phyloP scores from a whole-genome alignment of 495 filamentous ascomycete genomes.

The Tuber magnatum region DNA sequence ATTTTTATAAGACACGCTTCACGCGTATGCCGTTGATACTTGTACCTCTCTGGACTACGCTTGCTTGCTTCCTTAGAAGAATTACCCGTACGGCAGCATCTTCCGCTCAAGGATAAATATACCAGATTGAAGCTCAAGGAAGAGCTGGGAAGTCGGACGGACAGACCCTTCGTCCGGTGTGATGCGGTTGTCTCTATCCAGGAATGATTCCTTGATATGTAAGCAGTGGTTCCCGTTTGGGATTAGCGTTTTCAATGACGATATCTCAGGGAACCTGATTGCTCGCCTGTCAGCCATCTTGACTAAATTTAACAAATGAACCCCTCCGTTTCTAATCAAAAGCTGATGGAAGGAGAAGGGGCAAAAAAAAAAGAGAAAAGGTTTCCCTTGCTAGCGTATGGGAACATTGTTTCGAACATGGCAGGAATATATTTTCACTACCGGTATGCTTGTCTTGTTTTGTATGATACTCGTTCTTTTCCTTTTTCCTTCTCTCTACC shows the following conservation, averaged over 20 bases:
- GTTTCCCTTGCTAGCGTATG: background rate
- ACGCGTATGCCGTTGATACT: background rate
- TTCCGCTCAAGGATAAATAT: background rate
- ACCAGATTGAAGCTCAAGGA: no score
- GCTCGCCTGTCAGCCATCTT: background rate
- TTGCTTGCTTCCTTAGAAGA: background rate
- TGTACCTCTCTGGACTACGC: no score
- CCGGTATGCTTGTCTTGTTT: background rate
- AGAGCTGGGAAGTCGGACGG: background rate
- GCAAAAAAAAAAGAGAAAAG: background rate
- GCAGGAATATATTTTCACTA: background rate
- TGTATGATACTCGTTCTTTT: background rate
- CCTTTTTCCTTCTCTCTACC: background rate
- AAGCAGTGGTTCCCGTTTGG: background rate
- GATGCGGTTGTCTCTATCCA: background rate
- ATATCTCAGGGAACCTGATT: background rate
- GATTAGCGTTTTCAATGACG: background rate
- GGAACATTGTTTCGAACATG: background rate
- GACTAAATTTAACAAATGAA: background rate
- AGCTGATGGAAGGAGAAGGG: background rate
- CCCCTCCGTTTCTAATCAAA: background rate
- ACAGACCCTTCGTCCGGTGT: background rate
- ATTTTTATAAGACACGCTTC: background rate
- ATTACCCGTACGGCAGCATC: background rate
- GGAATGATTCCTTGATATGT: background rate